Base-by-base conservation (phyloP, 2,329 filamentous ascomycete species). In the Nigrospora osmanthi region DNA sequence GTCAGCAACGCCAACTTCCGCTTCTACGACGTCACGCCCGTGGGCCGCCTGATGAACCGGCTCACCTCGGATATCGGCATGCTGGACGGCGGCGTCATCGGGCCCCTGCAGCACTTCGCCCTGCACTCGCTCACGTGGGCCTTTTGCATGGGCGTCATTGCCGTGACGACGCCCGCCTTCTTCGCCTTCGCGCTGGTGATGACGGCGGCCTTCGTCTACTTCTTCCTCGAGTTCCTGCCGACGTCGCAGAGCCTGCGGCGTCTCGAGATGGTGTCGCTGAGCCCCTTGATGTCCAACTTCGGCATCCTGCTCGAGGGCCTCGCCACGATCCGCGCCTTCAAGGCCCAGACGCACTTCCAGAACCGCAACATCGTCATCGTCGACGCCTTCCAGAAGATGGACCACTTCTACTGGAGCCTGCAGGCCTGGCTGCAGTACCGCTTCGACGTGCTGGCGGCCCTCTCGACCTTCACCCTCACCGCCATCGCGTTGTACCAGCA, bases 371-470 rank as follows among this genome's bases (percentile, higher is more conserved):
- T 96, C 32, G 70, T 75, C 2, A 89, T 89, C 0, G 89, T 89
- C 0, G 89, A 95, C 58, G 81, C 82, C 15, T 95, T 95, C 59
- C 90, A 95, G 61, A 89, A 89, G 59, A 93, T 95, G 76, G 90
- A 96, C 56, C 90, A 96, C 61, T 95, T 95, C 66, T 95, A 94
- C 67, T 95, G 89, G 85, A 87, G 83, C 47, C 73, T 94, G 37
- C 88, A 94, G 52, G 80, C 81, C 9, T 95, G 89, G 89, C 72
- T 95, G 3, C 82, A 83, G 60, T 89, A 85, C 56, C 81, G 89
- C 12, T 91, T 93, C 45, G 83, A 88, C 53, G 64, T 71, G 10
- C 66, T 90, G 6, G 88, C 88, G 0, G 85, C 85, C 0, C 60
- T 78, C 4, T 87, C 87, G 9, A 89, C 86, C 0, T 85, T 91